Evolutionary conservation across 805 yeast genomes (phyloP).

Genomic region (Kluyveromyces wickerhamii): DNA sequence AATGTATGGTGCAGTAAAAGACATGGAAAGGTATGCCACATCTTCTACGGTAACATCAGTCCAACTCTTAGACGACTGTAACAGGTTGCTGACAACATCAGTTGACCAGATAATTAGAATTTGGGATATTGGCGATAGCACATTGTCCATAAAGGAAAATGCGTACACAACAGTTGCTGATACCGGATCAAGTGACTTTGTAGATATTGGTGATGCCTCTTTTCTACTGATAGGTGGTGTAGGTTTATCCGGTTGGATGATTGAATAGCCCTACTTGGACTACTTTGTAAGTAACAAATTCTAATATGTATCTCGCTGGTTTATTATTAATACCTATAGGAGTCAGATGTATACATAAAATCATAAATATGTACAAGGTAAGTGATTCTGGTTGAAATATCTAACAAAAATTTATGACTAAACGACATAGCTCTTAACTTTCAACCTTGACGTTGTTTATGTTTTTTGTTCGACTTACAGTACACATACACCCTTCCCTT

Average conservation of each 20-base stretch:
- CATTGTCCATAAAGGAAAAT: slow-evolving; percentile 30
- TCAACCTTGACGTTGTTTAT: slow-evolving; percentile 86
- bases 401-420: too few relatives aligned
- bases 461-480: slow-evolving; percentile 89
- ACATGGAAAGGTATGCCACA: slow-evolving; percentile 54
- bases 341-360: too few relatives aligned
- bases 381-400: too few relatives aligned
- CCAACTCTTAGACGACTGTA: slow-evolving; percentile 24
- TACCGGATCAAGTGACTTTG: slow-evolving; percentile 62
- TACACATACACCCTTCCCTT: slow-evolving; percentile 91
- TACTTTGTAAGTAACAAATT: too few relatives aligned
- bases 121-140: slow-evolving; percentile 42
- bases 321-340: too few relatives aligned
- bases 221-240: slow-evolving; percentile 66
- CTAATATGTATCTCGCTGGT: too few relatives aligned
- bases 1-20: slow-evolving; percentile 19
- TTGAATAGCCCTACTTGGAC: too few relatives aligned
- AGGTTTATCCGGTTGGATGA: slow-evolving; percentile 44
- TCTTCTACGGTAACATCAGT: slow-evolving; percentile 80
- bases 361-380: too few relatives aligned
- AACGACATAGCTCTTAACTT: too few relatives aligned
- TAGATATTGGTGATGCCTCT: slow-evolving; percentile 20
- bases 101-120: slow-evolving; percentile 73
- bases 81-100: slow-evolving; percentile 51
- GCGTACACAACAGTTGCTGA: slow-evolving; percentile 81